Base-by-base conservation (phyloP, 106 monocot species). In the Alisma plantagoaquatica region DNA sequence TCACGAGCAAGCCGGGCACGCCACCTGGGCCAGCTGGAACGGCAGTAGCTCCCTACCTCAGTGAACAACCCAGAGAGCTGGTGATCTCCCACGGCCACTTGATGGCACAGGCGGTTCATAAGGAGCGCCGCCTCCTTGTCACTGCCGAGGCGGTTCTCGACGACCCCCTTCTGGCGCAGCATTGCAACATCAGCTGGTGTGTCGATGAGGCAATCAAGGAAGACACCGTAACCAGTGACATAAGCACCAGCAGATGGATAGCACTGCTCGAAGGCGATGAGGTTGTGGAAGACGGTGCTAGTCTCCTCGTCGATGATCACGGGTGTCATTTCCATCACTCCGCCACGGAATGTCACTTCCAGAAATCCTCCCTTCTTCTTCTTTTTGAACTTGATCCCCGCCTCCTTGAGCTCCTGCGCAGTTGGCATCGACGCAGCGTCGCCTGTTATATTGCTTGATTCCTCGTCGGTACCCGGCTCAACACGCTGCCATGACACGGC, bases 181-280 rank as follows among this genome's bases (percentile, higher is more conserved):
- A 82, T 4, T 1, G 26, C 31, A 0, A 77, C 65, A 31, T 82
- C 77, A n/a, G 0, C n/a, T 14, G 0, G 65, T 11, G 2, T 45
- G 26, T 53, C 67, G 17, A 56, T 33, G 55, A 66, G 31, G n/a
- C 29, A 27, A 30, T 56, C 52, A 51, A 60, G 51, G 42, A 69
- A 53, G 11, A 53, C 3, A 1, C 31, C 42, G 31, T 69, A 69
- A 32, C 11, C 27, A 2, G 53, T 60, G 51, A 69, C 18, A 44
- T 61, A 30, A 8, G 38, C 29, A 9, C 15, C 8, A 16, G 29
- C 41, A n/a, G n/a, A n/a, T 11, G 29, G 28, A 51, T 19, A 60
- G 52, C 60, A 60, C 10, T 69, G 69, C 21, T 69, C 69, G 23
- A 66, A 43, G 8, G 65, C 46, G 7, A 66, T 55, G 11, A 66